phyloP scores from a whole-genome alignment of 2,329 filamentous ascomycete species.

The Colletotrichum sp. region DNA sequence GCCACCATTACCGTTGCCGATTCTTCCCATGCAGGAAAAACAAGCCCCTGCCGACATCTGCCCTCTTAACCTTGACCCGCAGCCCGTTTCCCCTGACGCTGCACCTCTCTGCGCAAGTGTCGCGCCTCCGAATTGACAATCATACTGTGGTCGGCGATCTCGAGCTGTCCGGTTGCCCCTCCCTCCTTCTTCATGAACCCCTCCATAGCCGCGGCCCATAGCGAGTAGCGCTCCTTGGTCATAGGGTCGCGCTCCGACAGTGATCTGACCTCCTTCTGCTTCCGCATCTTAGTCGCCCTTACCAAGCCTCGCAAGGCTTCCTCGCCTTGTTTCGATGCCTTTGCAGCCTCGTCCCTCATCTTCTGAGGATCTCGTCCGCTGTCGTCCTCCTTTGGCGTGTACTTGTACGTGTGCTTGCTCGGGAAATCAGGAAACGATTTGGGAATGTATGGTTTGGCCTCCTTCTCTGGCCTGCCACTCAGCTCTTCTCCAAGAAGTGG shows the following conservation, averaged over 20 bases:
- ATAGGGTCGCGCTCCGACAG: constrained; percentile 57
- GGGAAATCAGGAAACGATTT: constrained; percentile 65
- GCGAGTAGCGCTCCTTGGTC: constrained; percentile 59
- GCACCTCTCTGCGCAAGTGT: constrained; percentile 59
- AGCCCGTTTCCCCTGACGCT: constrained; percentile 49
- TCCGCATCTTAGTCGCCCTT: constrained; percentile 66
- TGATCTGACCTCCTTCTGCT: constrained; percentile 67
- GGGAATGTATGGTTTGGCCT: constrained; percentile 61
- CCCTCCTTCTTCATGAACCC: constrained; percentile 51
- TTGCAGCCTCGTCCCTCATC: constrained; percentile 63
- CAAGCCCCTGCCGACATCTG: not conserved
- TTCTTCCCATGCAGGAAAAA: not conserved
- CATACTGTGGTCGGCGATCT: constrained; percentile 68
- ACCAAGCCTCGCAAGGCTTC: constrained; percentile 64
- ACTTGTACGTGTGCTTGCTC: constrained; percentile 68
- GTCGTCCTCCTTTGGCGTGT: constrained; percentile 57
- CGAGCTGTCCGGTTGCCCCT: constrained; percentile 42
- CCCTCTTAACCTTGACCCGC: constrained; percentile 18
- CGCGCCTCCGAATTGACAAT: constrained; percentile 64
- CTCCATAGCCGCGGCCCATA: constrained; percentile 68
- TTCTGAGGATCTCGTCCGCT: constrained; percentile 57
- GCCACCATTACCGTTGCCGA: not conserved
- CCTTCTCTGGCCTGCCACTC: constrained; percentile 63
- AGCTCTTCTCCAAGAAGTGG: constrained; percentile 59
- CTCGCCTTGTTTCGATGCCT: constrained; percentile 66